phyloP scores from a whole-genome alignment of 306 rosid species.

The Cercis canadensis region DNA sequence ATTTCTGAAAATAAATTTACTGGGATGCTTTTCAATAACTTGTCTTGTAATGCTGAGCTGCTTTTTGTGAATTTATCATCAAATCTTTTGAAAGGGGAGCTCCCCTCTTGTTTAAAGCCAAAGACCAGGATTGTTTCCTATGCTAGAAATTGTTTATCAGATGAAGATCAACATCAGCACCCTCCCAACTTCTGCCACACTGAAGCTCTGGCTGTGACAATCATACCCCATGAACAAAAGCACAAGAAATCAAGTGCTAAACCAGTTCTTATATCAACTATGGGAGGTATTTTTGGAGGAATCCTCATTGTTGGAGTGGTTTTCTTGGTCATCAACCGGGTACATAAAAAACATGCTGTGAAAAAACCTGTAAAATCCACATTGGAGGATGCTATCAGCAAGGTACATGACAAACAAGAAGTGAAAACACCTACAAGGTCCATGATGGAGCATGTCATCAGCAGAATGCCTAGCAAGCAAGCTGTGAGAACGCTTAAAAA shows the following conservation, averaged over 20 bases:
- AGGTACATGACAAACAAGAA: slow-evolving; percentile 34
- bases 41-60: slow-evolving; percentile 72
- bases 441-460: slow-evolving; percentile 40
- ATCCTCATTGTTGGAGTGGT: slow-evolving; percentile 59
- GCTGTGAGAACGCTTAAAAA: slow-evolving; percentile 41
- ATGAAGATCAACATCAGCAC: slow-evolving; percentile 55
- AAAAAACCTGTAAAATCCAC: slow-evolving; percentile 40
- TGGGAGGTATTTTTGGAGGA: slow-evolving; percentile 63
- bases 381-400: slow-evolving; percentile 28
- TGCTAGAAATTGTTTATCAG: slow-evolving; percentile 70
- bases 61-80: slow-evolving; percentile 75
- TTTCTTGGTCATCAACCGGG: slow-evolving; percentile 54
- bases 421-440: slow-evolving; percentile 39
- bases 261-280: slow-evolving; percentile 57
- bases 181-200: slow-evolving; percentile 64
- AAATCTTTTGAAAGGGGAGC: slow-evolving; percentile 78
- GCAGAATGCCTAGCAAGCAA: slow-evolving; percentile 41
- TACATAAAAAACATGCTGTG: slow-evolving; percentile 30
- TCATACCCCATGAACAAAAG: slow-evolving; percentile 49
- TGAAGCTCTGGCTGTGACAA: slow-evolving; percentile 86
- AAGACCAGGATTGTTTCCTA: slow-evolving; percentile 46
- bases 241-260: slow-evolving; percentile 40
- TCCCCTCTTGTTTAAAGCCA: slow-evolving; percentile 71
- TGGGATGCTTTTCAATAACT: slow-evolving; percentile 66
- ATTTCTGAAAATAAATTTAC: slow-evolving; percentile 76